Evolutionary conservation across 805 yeast species (phyloP).

Genomic region (Candida gorgasii): DNA sequence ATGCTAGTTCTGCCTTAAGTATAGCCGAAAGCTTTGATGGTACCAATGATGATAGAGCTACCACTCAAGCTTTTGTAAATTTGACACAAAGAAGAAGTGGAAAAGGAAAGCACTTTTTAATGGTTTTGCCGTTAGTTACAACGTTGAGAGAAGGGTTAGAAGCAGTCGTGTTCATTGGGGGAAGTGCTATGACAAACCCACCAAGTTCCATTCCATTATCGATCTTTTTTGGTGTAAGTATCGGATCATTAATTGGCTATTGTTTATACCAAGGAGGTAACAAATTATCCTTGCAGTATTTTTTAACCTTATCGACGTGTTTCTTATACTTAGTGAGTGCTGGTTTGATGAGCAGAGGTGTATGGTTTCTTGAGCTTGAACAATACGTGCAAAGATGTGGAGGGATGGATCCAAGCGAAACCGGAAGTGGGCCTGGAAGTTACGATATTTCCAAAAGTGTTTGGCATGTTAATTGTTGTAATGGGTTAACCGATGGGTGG

Average conservation of each 20-base stretch:
- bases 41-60: neutral
- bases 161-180: constrained; percentile 90
- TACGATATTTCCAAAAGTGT: constrained; percentile 41
- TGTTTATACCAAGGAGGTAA: constrained; percentile 42
- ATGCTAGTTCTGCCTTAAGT: constrained; percentile 1
- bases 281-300: constrained; percentile 42
- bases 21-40: neutral
- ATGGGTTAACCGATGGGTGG: constrained; percentile 46
- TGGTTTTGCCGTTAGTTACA: constrained; percentile 42
- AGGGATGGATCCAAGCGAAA: constrained; percentile 44
- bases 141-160: constrained; percentile 88
- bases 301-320: constrained; percentile 38
- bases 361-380: constrained; percentile 46
- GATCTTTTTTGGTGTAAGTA: constrained; percentile 54
- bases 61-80: neutral
- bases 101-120: constrained; percentile 27
- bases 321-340: constrained; percentile 46
- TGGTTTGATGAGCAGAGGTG: constrained; percentile 45
- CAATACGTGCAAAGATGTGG: constrained; percentile 38
- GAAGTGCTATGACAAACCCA: constrained; percentile 53
- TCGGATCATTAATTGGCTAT: constrained; percentile 57
- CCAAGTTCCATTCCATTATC: constrained; percentile 52
- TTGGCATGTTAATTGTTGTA: constrained; percentile 51
- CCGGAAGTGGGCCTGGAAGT: constrained; percentile 48
- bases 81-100: neutral